Conservation (phyloP, 1,139 yeast genomes). For the Candida sanyaensis region DNA sequence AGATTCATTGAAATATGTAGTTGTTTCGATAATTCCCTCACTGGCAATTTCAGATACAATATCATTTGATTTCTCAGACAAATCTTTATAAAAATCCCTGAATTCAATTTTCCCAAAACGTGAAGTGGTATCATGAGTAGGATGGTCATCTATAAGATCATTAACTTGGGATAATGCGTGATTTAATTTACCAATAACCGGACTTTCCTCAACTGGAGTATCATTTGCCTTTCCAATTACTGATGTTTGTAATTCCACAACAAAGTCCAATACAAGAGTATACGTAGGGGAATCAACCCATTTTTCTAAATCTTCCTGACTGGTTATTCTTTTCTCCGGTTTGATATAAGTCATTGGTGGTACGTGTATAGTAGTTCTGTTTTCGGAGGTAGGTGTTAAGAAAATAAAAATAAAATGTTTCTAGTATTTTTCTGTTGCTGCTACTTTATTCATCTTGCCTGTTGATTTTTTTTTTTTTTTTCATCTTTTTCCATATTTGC, state of each 20-base stretch:
- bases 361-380: background rate
- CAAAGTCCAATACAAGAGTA: slow-evolving; percentile 52
- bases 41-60: slow-evolving; percentile 22
- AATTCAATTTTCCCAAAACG: slow-evolving; percentile 93
- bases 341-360: slow-evolving; percentile 11
- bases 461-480: background rate
- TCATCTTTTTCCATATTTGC: background rate
- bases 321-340: slow-evolving; percentile 59
- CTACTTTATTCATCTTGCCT: too few relatives aligned
- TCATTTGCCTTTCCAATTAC: slow-evolving; percentile 66
- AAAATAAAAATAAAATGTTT: background rate
- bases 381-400: background rate
- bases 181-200: slow-evolving; percentile 32
- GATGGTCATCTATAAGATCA: slow-evolving; percentile 52
- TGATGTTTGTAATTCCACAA: slow-evolving; percentile 59
- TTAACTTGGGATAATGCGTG: slow-evolving; percentile 48
- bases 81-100: slow-evolving; percentile 78
- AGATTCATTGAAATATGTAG: slow-evolving; percentile 61
- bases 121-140: slow-evolving; percentile 67
- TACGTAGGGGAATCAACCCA: slow-evolving; percentile 64
- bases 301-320: slow-evolving; percentile 58
- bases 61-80: slow-evolving; percentile 31
- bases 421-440: too few relatives aligned
- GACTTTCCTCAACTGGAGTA: slow-evolving; percentile 25
- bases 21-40: slow-evolving; percentile 36